Conservation (phyloP, 176 grass and related monocot genomes). For the Pontederia crassipes region DNA sequence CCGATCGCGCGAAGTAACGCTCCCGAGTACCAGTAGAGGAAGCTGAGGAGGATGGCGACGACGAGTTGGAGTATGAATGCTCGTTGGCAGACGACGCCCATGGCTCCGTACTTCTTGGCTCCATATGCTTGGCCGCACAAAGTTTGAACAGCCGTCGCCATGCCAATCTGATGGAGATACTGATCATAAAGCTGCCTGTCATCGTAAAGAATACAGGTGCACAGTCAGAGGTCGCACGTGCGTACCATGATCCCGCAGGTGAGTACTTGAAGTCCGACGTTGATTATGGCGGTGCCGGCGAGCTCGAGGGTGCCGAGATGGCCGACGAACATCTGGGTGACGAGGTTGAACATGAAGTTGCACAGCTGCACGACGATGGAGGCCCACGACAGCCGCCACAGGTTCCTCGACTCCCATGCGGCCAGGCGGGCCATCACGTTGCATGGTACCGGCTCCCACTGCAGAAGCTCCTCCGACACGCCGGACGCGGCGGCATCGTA, state of each 20-base stretch:
- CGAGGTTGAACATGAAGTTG: slow-evolving; percentile 66
- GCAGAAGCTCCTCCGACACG: slow-evolving; percentile 44
- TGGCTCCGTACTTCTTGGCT: slow-evolving; percentile 41
- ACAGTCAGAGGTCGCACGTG: too few species aligned
- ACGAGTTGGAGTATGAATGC: slow-evolving; percentile 50
- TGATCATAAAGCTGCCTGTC: too few species aligned
- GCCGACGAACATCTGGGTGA: slow-evolving; percentile 78
- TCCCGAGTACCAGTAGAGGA: slow-evolving; percentile 60
- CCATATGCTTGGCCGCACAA: slow-evolving; percentile 75
- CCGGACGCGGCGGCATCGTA: slow-evolving; percentile 22
- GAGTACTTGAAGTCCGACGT: slow-evolving; percentile 76
- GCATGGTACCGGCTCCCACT: slow-evolving; percentile 30
- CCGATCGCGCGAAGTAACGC: slow-evolving; percentile 32
- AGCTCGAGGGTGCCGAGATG: slow-evolving; percentile 58
- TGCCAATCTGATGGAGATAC: slow-evolving; percentile 39
- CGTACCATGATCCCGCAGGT: slow-evolving; percentile 81
- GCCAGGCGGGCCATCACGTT: slow-evolving; percentile 19
- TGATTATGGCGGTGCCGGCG: slow-evolving; percentile 69
- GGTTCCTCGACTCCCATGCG: slow-evolving; percentile 58
- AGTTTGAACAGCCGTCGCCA: slow-evolving; percentile 74
- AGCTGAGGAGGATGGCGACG: slow-evolving; percentile 29
- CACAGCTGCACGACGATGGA: slow-evolving; percentile 57
- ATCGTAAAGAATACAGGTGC: background rate
- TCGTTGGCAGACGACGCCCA: slow-evolving; percentile 58
- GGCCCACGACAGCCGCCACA: slow-evolving; percentile 72